Evolutionary conservation across 2,329 filamentous ascomycete genomes (phyloP), one percentile per base, ranked within the genome.

Genomic region (Magnaporthiopsis rhizophila): DNA sequence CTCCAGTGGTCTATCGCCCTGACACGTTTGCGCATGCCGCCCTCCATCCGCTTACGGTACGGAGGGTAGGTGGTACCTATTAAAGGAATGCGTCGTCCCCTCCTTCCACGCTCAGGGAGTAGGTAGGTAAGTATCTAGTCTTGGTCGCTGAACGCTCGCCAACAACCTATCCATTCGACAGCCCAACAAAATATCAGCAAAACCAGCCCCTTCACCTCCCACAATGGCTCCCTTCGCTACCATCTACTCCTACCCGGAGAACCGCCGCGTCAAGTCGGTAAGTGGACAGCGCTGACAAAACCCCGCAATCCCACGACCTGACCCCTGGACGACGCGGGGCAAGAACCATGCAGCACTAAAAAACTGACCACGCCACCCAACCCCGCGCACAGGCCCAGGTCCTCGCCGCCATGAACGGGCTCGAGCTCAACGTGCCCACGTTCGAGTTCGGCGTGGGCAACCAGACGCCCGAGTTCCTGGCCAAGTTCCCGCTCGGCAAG

Each of bases 401-500:
- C 58, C 65, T 73, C 24, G 77, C 75, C 15, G 73, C 71, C 12
- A 53, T 80, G 59, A 81, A 79, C 66, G 75, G 73, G 62, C 72
- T 78, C 60, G 73, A 76, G 59, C 61, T 79, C n/a, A 65, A 72
- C 11, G 3, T 71, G 32, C 69, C 63, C 8, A 74, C n/a, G 72
- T 72, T 65, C 83, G 81, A 72, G 57, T 75, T 80, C 67, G 70
- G 73, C 64, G 71, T 74, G 61, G 76, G 75, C 66, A 83, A 81
- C 74, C 70, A 71, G 58, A 74, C 72, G n/a, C 72, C 77, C 3
- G 78, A 79, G 4, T 83, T 78, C 73, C 71, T 79, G 18, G 66
- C 77, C 72, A 83, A 83, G 68, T 83, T 83, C 72, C 80, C 81
- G 13, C 69, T 81, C 56, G 81, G 80, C 69, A 83, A 83, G 69